phyloP scores from a whole-genome alignment of 2,329 filamentous ascomycete species.

The Coniochaeta prunicola region DNA sequence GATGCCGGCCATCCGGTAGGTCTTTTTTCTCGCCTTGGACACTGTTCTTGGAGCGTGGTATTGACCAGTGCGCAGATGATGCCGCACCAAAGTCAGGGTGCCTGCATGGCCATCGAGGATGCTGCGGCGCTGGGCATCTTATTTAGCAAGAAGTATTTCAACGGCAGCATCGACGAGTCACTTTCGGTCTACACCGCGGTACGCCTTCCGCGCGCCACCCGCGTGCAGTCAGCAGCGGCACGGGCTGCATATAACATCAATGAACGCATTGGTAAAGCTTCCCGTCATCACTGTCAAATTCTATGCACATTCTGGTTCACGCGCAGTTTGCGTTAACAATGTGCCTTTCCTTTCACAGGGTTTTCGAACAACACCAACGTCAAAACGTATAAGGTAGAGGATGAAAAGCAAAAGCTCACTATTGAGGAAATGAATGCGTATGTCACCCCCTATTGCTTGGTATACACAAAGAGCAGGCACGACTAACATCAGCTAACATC shows the following conservation, averaged over 20 bases:
- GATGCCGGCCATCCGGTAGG: slow-evolving; percentile 58
- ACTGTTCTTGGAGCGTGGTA: not conserved
- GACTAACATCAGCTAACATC: not conserved
- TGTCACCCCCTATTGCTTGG: slow-evolving; percentile 17
- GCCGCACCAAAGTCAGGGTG: slow-evolving; percentile 63
- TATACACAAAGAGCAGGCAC: slow-evolving; percentile 1
- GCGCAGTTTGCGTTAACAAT: too few species aligned
- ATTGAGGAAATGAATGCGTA: slow-evolving; percentile 64
- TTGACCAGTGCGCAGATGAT: slow-evolving; percentile 42
- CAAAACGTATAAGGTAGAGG: slow-evolving; percentile 52
- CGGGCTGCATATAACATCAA: slow-evolving; percentile 56
- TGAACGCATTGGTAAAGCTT: slow-evolving; percentile 52
- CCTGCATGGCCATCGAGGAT: slow-evolving; percentile 63
- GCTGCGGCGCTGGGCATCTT: slow-evolving; percentile 55
- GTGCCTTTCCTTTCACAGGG: slow-evolving; percentile 25
- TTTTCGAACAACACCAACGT: slow-evolving; percentile 55
- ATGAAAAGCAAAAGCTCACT: slow-evolving; percentile 53
- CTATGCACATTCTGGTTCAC: too few species aligned
- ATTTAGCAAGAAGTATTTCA: slow-evolving; percentile 41
- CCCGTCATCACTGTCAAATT: slow-evolving; percentile 5
- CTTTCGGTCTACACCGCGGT: slow-evolving; percentile 45
- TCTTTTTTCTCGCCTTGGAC: not conserved
- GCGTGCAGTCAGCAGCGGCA: slow-evolving; percentile 49
- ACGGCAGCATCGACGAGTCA: slow-evolving; percentile 37
- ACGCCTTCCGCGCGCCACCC: slow-evolving; percentile 45